phyloP scores from a whole-genome alignment of 352 stramenopile genomes.

The Bremia lactucae region DNA sequence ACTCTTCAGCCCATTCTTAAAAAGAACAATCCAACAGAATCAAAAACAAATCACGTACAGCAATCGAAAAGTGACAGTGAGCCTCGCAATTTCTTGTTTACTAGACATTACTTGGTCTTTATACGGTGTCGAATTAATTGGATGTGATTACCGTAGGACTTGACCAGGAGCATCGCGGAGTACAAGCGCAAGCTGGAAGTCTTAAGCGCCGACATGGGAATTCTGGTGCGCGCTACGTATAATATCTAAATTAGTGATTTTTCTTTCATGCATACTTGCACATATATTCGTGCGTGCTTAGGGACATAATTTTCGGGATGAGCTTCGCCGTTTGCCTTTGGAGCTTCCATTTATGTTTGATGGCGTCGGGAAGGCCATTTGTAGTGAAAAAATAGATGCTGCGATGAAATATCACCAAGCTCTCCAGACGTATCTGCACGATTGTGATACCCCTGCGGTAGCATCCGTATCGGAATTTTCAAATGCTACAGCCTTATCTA shows the following conservation, averaged over 20 bases:
- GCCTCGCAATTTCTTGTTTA: background rate
- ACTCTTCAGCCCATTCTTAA: slow-evolving; percentile 51
- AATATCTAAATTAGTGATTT: background rate
- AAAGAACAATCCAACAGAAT: slow-evolving; percentile 68
- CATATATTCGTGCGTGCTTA: slow-evolving; percentile 3
- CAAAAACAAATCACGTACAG: slow-evolving; percentile 75
- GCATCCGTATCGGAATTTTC: slow-evolving; percentile 3
- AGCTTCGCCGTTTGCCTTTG: slow-evolving; percentile 43
- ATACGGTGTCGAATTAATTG: background rate
- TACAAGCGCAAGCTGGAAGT: slow-evolving; percentile 59
- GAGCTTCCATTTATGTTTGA: slow-evolving; percentile 49
- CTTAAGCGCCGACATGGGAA: slow-evolving; percentile 49
- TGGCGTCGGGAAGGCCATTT: slow-evolving; percentile 32
- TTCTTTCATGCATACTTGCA: slow-evolving; percentile 1
- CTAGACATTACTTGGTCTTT: background rate
- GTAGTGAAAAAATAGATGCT: slow-evolving; percentile 23
- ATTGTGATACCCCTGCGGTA: slow-evolving; percentile 33
- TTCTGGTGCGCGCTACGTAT: slow-evolving; percentile 32
- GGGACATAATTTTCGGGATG: slow-evolving; percentile 50
- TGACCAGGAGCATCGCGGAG: slow-evolving; percentile 58
- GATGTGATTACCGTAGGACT: slow-evolving; percentile 23
- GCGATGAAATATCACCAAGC: slow-evolving; percentile 53
- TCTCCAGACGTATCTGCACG: slow-evolving; percentile 56
- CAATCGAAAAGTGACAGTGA: slow-evolving; percentile 63
- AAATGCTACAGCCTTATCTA: slow-evolving; percentile 20